A percentile compares a stretch with the other conserved stretches of the same genome.
These are phyloP conservation scores for Angomonas deanei DNA, from an alignment of 208 protist species.

Conservation along the genomic window DNA sequence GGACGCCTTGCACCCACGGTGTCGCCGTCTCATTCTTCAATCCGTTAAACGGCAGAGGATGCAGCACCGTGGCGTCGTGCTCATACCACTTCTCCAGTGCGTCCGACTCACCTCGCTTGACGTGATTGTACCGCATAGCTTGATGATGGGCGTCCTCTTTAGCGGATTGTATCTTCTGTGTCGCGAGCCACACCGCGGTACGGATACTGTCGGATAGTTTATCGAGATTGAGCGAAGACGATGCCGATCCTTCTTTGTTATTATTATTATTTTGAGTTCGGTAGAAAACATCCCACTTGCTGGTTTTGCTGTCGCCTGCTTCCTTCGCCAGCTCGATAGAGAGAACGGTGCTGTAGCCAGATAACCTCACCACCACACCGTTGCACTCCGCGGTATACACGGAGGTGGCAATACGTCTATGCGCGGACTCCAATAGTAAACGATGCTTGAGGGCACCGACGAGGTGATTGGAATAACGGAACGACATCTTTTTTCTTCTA, in stretches of 20 bases:
- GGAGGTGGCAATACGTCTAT: constrained; percentile 48
- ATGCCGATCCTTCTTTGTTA: not conserved
- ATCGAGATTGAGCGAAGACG: constrained; percentile 34
- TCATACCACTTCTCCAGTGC: constrained; percentile 72
- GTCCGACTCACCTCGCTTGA: constrained; percentile 24
- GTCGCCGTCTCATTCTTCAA: constrained; percentile 54
- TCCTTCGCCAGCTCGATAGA: constrained; percentile 43
- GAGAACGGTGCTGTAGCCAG: constrained; percentile 66
- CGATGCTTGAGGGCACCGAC: constrained; percentile 76
- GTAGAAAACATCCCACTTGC: constrained; percentile 60
- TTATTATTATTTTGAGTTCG: constrained; percentile 1
- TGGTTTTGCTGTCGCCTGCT: constrained; percentile 9
- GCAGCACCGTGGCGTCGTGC: constrained; percentile 64
- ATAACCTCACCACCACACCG: constrained; percentile 71
- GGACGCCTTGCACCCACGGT: constrained; percentile 76
- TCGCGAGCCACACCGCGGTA: constrained; percentile 64
- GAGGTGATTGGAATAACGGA: constrained; percentile 86
- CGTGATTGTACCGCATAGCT: constrained; percentile 48
- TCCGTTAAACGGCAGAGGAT: constrained; percentile 45
- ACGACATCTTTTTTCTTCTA: constrained; percentile 55
- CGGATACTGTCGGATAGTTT: constrained; percentile 60
- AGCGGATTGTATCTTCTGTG: constrained; percentile 42
- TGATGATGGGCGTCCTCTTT: constrained; percentile 69
- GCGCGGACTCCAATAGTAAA: constrained; percentile 59
- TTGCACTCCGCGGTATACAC: constrained; percentile 65